Percentiles rank a stretch among this genome's conserved stretches.
Evolutionary conservation across 768 basidiomycete genomes (phyloP).

Genomic region (Macrolepiota fuliginosa): DNA sequence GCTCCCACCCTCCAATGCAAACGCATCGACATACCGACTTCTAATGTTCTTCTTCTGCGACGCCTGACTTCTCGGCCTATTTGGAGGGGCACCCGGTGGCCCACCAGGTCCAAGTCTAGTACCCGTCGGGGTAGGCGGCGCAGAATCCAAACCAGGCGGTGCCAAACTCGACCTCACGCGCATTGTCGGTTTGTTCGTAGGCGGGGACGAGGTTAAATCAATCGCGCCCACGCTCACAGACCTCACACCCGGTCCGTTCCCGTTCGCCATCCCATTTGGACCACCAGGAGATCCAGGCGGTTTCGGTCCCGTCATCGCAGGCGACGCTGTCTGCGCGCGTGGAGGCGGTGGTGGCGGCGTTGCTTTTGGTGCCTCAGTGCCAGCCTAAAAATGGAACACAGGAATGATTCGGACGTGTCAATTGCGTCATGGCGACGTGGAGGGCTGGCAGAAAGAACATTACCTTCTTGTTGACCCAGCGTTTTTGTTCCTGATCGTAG

Average conservation of each 20-base stretch:
- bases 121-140: slow-evolving; percentile 45
- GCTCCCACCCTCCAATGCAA: slow-evolving; percentile 50
- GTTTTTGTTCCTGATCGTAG: slow-evolving; percentile 92
- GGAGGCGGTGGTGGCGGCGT: slow-evolving; percentile 64
- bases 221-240: slow-evolving; percentile 67
- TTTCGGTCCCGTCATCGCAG: slow-evolving; percentile 47
- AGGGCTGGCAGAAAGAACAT: slow-evolving; percentile 15
- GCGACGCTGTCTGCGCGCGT: slow-evolving; percentile 84
- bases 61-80: slow-evolving; percentile 54
- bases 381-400: slow-evolving; percentile 41
- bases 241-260: slow-evolving; percentile 42
- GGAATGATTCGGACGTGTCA: neutral
- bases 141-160: slow-evolving; percentile 44
- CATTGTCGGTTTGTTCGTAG: slow-evolving; percentile 42
- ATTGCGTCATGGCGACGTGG: neutral
- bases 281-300: slow-evolving; percentile 1
- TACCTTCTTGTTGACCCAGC: slow-evolving; percentile 96
- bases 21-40: slow-evolving; percentile 89
- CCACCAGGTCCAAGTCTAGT: slow-evolving; percentile 45
- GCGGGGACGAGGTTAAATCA: slow-evolving; percentile 53
- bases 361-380: slow-evolving; percentile 52
- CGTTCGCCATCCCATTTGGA: slow-evolving; percentile 4
- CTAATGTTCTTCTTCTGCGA: slow-evolving; percentile 71
- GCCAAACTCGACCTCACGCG: slow-evolving; percentile 67
- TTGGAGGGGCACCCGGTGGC: slow-evolving; percentile 37